Evolutionary conservation across 176 grass and related monocot genomes (phyloP).

Genomic region (Musa beccarii): DNA sequence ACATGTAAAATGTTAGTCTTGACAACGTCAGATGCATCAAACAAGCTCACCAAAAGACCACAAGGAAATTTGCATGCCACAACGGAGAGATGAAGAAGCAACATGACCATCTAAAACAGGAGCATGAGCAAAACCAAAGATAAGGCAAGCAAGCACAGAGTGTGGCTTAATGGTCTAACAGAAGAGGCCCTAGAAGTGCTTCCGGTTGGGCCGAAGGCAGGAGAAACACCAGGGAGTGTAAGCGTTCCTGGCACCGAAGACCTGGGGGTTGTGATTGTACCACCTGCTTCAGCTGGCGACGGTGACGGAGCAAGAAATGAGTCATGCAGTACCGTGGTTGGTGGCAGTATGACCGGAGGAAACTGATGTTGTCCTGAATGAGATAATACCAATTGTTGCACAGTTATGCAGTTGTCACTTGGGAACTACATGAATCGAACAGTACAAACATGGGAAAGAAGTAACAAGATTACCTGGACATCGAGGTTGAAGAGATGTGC

Average conservation of each 20-base stretch:
- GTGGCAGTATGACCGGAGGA: slow-evolving; percentile 6
- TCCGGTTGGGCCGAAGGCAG: background rate
- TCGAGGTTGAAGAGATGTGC: background rate
- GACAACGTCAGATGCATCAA: too few relatives aligned
- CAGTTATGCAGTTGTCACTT: background rate
- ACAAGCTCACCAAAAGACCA: too few relatives aligned
- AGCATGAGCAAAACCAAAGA: background rate
- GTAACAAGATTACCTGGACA: background rate
- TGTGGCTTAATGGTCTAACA: background rate
- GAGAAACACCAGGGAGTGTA: slow-evolving; percentile 8
- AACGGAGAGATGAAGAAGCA: too few relatives aligned
- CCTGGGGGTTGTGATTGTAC: slow-evolving; percentile 2
- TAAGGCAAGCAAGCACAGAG: background rate
- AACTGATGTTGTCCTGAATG: slow-evolving; percentile 14
- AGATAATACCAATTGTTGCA: background rate
- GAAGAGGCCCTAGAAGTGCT: background rate
- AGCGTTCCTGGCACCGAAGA: background rate
- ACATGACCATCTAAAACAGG: background rate
- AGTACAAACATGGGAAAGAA: background rate
- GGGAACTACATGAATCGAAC: background rate
- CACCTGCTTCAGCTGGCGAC: slow-evolving; percentile 8
- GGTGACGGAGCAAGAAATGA: slow-evolving; percentile 11
- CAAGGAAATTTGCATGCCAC: too few relatives aligned
- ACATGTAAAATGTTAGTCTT: too few relatives aligned
- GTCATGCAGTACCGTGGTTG: background rate